phyloP scores from a whole-genome alignment of 2,329 filamentous ascomycete species.

The Ophiocordyceps camponoti-saundersi region DNA sequence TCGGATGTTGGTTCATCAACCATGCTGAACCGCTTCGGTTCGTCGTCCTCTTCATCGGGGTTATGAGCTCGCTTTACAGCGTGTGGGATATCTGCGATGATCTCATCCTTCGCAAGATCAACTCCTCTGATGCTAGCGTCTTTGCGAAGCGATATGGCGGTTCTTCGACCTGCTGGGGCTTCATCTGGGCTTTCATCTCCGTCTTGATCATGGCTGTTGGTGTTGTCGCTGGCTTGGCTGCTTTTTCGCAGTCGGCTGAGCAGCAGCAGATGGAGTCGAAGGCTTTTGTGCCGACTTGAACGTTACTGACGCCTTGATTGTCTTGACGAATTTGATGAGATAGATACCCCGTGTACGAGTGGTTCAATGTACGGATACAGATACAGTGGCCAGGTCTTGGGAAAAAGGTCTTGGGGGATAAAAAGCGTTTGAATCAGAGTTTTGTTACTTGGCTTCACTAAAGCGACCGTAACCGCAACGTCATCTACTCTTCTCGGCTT shows the following conservation, averaged over 20 bases:
- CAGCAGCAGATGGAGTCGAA: constrained; percentile 55
- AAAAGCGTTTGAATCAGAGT: neutral
- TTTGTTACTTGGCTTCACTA: no score
- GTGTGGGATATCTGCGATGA: constrained; percentile 81
- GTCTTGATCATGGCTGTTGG: constrained; percentile 53
- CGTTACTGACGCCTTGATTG: neutral
- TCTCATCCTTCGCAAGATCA: constrained; percentile 63
- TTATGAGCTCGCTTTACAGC: constrained; percentile 67
- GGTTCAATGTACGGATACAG: no score
- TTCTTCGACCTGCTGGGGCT: constrained; percentile 65
- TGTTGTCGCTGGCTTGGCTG: constrained; percentile 61
- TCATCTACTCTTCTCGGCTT: no score
- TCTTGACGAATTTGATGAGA: neutral
- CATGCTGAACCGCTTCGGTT: constrained; percentile 60
- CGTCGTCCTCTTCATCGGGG: constrained; percentile 63
- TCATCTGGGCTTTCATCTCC: constrained; percentile 62
- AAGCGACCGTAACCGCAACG: no score
- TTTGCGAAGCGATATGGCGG: constrained; percentile 66
- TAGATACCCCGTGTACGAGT: neutral
- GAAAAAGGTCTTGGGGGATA: neutral
- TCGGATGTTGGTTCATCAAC: constrained; percentile 66
- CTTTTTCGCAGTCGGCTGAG: constrained; percentile 52
- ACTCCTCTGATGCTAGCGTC: constrained; percentile 62
- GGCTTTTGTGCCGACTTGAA: constrained; percentile 39
- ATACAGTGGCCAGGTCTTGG: no score